Percentiles rank a stretch among this genome's conserved stretches.
These are phyloP conservation scores for Monosporascus cannonballus DNA, from an alignment of 2,329 filamentous ascomycete genomes.

Conservation along the genomic window DNA sequence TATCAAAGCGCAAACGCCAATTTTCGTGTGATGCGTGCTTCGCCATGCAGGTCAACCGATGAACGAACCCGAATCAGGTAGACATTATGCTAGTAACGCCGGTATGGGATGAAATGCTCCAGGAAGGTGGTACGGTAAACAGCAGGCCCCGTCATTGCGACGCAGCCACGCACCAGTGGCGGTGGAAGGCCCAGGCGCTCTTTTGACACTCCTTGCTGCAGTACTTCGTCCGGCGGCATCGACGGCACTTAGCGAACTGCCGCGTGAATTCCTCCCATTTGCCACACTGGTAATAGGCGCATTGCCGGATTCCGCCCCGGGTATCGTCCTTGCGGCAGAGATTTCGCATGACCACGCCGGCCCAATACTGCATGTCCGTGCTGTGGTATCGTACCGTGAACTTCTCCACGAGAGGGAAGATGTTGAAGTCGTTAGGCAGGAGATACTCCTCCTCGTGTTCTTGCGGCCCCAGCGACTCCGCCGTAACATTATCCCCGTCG, in stretches of 20 bases:
- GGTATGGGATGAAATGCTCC: slow-evolving; percentile 19
- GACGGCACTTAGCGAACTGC: slow-evolving; percentile 95
- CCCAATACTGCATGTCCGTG: slow-evolving; percentile 99
- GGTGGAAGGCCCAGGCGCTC: slow-evolving; percentile 95
- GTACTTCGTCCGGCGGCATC: slow-evolving; percentile 94
- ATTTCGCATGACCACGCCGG: slow-evolving; percentile 97
- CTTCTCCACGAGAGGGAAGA: slow-evolving; percentile 96
- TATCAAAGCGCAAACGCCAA: slow-evolving; percentile 33
- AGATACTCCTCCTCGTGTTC: slow-evolving; percentile 82
- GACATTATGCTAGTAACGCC: slow-evolving; percentile 31
- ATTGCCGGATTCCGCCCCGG: slow-evolving; percentile 89
- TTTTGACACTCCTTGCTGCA: slow-evolving; percentile 99
- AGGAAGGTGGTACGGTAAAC: slow-evolving; percentile 7
- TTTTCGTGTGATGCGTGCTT: slow-evolving; percentile 32
- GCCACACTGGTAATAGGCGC: slow-evolving; percentile 95
- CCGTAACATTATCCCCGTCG: slow-evolving; percentile 58
- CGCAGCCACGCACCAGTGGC: slow-evolving; percentile 91
- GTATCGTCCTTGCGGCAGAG: slow-evolving; percentile 97
- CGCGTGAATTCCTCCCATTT: slow-evolving; percentile 97
- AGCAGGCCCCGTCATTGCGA: slow-evolving; percentile 35
- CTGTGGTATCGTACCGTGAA: slow-evolving; percentile 95
- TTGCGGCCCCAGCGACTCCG: slow-evolving; percentile 35
- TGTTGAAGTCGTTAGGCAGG: slow-evolving; percentile 91
- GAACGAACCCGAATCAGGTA: slow-evolving; percentile 27
- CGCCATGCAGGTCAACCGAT: slow-evolving; percentile 30